Base-by-base conservation (phyloP, 139 green algal genomes). In the Ostreobium quekettii region DNA sequence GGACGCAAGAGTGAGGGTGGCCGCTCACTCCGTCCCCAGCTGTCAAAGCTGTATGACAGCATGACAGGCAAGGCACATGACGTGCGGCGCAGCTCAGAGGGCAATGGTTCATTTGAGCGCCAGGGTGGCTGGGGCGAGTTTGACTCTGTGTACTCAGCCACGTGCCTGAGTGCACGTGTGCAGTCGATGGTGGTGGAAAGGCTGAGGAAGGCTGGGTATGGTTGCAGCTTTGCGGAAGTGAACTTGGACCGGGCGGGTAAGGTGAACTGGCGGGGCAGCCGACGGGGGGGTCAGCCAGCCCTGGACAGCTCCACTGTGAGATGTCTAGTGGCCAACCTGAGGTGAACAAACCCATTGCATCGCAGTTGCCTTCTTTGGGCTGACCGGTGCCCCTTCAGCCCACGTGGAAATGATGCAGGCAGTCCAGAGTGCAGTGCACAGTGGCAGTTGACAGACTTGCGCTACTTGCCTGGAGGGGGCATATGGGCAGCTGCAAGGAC, bases 61-160 rank as follows among this genome's bases (percentile, higher is more conserved):
- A n/a, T 62, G 53, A 62, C 53, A 62, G 53, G 53, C 19, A 62
- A n/a, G 53, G 19, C 33, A 8, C n/a, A 62, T 29, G 53, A 62
- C 33, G 19, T 62, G 7, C 8, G 53, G n/a, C 29, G 53, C 7
- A 62, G 53, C 33, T n/a, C 53, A 7, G 42, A 53, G 11, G 42
- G 42, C 15, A 53, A 19, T 19, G 42, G 42, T 11, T 53, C 42
- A 19, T 53, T 53, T 19, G 53, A 62, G 53, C 15, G 15, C 11
- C 53, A 62, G 29, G 53, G n/a, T 7, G 53, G 53, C 7, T 62
- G 15, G 19, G 19, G 7, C 15, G 33, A 7, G 19, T 35, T 62
- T 29, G n/a, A 35, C 19, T 62, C 53, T 24, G 53, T 29, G n/a
- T 29, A 62, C 7, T 35, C 53, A 36, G 53, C 53, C 7, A 62